Evolutionary conservation across 371 early-diverging fungal species (phyloP).

Genomic region (Rhizopus sp.): DNA sequence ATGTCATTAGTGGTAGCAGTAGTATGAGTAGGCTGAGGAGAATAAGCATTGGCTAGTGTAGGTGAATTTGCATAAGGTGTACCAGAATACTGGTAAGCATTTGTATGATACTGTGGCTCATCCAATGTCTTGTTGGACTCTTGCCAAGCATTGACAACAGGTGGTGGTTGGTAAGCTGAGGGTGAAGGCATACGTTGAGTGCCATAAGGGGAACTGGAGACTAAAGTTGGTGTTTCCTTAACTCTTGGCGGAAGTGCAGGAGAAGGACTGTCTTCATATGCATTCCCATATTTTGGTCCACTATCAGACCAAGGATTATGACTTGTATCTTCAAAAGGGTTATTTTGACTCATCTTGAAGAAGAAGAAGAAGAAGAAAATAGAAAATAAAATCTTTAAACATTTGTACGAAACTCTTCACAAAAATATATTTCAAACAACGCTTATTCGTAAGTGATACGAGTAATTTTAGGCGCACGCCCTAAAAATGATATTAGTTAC

Average conservation of each 20-base stretch:
- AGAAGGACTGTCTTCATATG: slow-evolving; percentile 21
- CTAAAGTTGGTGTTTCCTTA: slow-evolving; percentile 8
- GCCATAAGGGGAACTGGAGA: slow-evolving; percentile 13
- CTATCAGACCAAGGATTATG: background rate
- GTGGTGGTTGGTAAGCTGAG: slow-evolving; percentile 32
- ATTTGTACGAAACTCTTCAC: too few species aligned
- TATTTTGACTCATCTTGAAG: slow-evolving; percentile 6
- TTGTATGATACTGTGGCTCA: slow-evolving; percentile 10
- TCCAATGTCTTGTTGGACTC: slow-evolving; percentile 31
- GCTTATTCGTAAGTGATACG: too few species aligned
- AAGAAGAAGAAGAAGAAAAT: slow-evolving; percentile 3
- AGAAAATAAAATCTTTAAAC: too few species aligned
- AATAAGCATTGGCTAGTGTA: slow-evolving; percentile 22
- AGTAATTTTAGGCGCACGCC: too few species aligned
- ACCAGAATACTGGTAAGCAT: slow-evolving; percentile 35
- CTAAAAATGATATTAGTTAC: too few species aligned
- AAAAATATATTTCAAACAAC: too few species aligned
- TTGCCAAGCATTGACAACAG: slow-evolving; percentile 23
- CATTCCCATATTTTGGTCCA: slow-evolving; percentile 29
- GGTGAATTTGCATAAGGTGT: slow-evolving; percentile 25
- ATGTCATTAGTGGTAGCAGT: background rate
- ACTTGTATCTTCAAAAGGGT: slow-evolving; percentile 16
- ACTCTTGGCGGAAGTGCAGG: slow-evolving; percentile 26
- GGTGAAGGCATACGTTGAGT: slow-evolving; percentile 33
- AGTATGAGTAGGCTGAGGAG: slow-evolving; percentile 7